Evolutionary conservation across 345 rosid genomes (phyloP).

Genomic region (Melastoma malabathricum): DNA sequence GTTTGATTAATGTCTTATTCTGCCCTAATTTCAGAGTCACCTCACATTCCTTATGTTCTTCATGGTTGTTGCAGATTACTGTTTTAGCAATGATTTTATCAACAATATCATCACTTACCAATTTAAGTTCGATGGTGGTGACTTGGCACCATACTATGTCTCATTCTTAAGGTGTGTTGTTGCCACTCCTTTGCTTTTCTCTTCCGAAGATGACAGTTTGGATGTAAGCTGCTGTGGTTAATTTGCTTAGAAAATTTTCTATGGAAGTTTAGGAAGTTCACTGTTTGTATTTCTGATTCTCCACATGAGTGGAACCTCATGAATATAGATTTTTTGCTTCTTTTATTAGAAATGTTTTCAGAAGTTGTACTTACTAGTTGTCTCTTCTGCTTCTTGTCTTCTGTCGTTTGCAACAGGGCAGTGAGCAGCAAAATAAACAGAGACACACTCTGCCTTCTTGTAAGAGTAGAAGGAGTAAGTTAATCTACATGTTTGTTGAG

Average conservation of each 20-base stretch:
- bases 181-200: conserved; percentile 7
- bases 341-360: background rate
- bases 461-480: conserved; percentile 48
- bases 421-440: conserved; percentile 50
- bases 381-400: conserved; percentile 2
- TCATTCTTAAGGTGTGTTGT: conserved; percentile 46
- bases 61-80: conserved; percentile 34
- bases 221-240: no score
- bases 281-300: no score
- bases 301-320: no score
- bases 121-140: conserved; percentile 37
- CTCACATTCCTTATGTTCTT: conserved; percentile 1
- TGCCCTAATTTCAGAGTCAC: background rate
- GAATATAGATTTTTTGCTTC: no score
- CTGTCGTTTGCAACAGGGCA: conserved; percentile 29
- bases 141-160: conserved; percentile 46
- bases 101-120: conserved; percentile 40
- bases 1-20: background rate
- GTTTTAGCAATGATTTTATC: conserved; percentile 54
- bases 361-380: background rate
- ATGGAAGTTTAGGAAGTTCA: no score
- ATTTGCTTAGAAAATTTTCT: no score
- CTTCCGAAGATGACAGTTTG: background rate
- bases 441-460: conserved; percentile 57
- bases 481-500: background rate